Evolutionary conservation across 768 basidiomycete genomes (phyloP), one percentile per base, ranked within the genome.

Genomic region (Holtermanniella nyarrowii): DNA sequence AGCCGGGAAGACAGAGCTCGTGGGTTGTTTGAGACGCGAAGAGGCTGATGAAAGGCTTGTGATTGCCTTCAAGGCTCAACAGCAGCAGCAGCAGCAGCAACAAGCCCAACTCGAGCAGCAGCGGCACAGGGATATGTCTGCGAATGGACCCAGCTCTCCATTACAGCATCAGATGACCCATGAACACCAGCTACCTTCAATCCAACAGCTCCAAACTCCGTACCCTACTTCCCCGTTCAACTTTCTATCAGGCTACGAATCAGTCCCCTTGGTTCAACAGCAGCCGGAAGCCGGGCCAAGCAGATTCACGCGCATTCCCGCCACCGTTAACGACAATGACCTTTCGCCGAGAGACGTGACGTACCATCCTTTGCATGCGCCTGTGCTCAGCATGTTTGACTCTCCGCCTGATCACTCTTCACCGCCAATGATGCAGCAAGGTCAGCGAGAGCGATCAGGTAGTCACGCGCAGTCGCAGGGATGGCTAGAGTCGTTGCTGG

Each of bases 1-100:
- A 66, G 51, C 65, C 65, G 16, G 65, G 65, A 21, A 42, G 65
- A 44, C 63, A 66, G 55, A 63, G 62, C 42, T 50, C 59, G 65
- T 66, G 44, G 50, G 65, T 60, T 12, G 12, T 14, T 7, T 37
- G 10, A 37, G 31, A 37, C 25, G 22, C 39, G 18, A 12, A 21
- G 20, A 37, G 12, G 12, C 44, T 14, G 42, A n/a, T 14, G 16
- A 13, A 44, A 20, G 23, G 37, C 39, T 54, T 39, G 21, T 4
- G 20, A 20, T 26, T 23, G 40, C 48, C 18, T 47, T 4, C 26
- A 20, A 18, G 7, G 42, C 41, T 27, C 44, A 23, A 16, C 21
- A 27, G n/a, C n/a, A 16, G 14, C 47, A 27, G 37, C 37, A 31
- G 47, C 26, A 31, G 47, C 16, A 43, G 7, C 16, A 21, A 18